Conservation (phyloP, 1,284 basidiomycete genomes). For the Termitomyces sp. region DNA sequence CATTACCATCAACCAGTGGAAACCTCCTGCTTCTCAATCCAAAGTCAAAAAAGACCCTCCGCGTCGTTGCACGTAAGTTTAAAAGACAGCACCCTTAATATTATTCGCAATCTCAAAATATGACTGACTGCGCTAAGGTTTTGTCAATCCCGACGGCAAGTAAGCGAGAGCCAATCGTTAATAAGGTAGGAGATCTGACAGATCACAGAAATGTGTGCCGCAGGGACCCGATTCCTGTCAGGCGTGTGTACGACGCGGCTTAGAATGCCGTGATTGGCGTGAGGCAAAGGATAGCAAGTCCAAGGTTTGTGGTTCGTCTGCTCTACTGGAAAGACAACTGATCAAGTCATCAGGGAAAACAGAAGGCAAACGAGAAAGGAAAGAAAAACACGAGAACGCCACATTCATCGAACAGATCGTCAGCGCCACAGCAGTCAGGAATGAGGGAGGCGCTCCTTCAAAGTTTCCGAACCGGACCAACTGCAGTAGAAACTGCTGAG, state of each 20-base stretch:
- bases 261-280: background rate
- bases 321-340: background rate
- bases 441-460: background rate
- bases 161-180: background rate
- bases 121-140: background rate
- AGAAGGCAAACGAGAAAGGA: background rate
- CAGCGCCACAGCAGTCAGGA: background rate
- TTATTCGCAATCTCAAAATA: background rate
- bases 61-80: conserved; percentile 2
- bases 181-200: background rate
- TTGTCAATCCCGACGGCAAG: conserved; percentile 1
- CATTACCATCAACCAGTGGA: background rate
- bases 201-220: background rate
- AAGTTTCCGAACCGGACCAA: background rate
- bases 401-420: background rate
- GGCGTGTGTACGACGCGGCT: background rate
- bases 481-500: background rate
- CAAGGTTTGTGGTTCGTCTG: background rate
- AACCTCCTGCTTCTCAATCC: background rate
- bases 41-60: background rate
- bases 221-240: background rate
- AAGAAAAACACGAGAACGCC: background rate
- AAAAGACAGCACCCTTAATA: background rate
- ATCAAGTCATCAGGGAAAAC: background rate
- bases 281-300: background rate